Conservation (phyloP, 1,284 basidiomycete genomes). For the Trichosporon inkin region DNA sequence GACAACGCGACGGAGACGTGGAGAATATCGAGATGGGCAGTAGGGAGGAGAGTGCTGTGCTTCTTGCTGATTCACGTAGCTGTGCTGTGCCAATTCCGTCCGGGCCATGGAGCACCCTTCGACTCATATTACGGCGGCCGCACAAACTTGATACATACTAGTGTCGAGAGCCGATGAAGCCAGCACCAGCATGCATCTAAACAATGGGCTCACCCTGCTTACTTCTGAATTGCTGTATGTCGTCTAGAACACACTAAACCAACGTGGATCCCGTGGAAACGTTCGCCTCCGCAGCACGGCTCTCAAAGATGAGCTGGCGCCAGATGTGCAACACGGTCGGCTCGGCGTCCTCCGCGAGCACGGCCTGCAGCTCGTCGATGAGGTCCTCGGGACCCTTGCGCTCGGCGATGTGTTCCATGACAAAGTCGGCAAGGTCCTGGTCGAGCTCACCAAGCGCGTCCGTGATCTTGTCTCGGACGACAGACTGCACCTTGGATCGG, state of each 20-base stretch:
- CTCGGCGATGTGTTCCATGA: constrained; percentile 78
- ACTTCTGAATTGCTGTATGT: too few relatives aligned
- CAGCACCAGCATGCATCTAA: too few relatives aligned
- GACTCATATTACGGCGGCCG: too few relatives aligned
- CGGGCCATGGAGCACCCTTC: too few relatives aligned
- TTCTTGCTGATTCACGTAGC: too few relatives aligned
- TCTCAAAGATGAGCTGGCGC: constrained; percentile 81
- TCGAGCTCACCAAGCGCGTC: constrained; percentile 75
- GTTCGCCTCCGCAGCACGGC: constrained; percentile 6
- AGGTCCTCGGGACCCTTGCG: constrained; percentile 74
- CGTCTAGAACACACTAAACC: not conserved
- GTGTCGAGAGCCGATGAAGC: not conserved
- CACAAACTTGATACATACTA: too few relatives aligned
- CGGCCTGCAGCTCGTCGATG: constrained; percentile 78
- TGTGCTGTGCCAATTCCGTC: too few relatives aligned
- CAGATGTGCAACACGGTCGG: constrained; percentile 71
- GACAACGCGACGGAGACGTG: too few relatives aligned
- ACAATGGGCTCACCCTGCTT: too few relatives aligned
- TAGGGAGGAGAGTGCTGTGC: too few relatives aligned
- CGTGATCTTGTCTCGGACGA: constrained; percentile 71
- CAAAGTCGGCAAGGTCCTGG: constrained; percentile 77
- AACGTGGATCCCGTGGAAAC: not conserved
- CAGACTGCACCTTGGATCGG: constrained; percentile 71
- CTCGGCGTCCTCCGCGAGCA: constrained; percentile 78
- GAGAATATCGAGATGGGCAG: too few relatives aligned